Conservation (phyloP, 306 rosid genomes). For the Medicago truncatula region DNA sequence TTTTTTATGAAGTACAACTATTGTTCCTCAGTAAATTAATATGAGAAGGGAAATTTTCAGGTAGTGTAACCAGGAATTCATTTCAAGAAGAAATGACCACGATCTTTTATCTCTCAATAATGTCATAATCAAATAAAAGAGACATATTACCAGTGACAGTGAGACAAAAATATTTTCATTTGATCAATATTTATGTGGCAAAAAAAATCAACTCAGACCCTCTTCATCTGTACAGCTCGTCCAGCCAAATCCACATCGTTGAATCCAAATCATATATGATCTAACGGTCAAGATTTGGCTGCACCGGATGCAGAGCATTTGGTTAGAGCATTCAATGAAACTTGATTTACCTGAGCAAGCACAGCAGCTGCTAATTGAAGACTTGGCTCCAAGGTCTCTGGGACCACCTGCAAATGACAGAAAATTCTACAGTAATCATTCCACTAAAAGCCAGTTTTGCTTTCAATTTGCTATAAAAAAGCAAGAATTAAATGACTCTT, state of each 20-base stretch:
- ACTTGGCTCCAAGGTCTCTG: slow-evolving; percentile 99
- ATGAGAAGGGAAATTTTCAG: slow-evolving; percentile 23
- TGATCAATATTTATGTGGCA: slow-evolving; percentile 24
- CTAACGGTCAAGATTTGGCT: not conserved
- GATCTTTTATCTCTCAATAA: slow-evolving; percentile 22
- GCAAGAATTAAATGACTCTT: slow-evolving; percentile 19
- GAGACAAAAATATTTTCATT: not conserved
- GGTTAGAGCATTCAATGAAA: not conserved
- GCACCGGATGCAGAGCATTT: not conserved
- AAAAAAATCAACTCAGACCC: not conserved
- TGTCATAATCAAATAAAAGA: slow-evolving; percentile 5
- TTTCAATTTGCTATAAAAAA: slow-evolving; percentile 25
- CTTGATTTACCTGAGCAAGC: slow-evolving; percentile 83
- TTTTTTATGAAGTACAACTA: slow-evolving; percentile 20
- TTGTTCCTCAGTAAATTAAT: slow-evolving; percentile 25
- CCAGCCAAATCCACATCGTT: not conserved
- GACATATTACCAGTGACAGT: slow-evolving; percentile 24
- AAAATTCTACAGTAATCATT: slow-evolving; percentile 33
- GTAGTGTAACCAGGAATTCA: slow-evolving; percentile 23
- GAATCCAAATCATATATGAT: not conserved
- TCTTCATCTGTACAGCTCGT: not conserved
- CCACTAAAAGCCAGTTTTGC: slow-evolving; percentile 7
- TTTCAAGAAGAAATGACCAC: slow-evolving; percentile 2
- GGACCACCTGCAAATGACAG: slow-evolving; percentile 80
- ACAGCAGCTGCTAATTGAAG: slow-evolving; percentile 99